Conservation (phyloP, 2,329 filamentous ascomycete species). For the Neofusicoccum parvum region DNA sequence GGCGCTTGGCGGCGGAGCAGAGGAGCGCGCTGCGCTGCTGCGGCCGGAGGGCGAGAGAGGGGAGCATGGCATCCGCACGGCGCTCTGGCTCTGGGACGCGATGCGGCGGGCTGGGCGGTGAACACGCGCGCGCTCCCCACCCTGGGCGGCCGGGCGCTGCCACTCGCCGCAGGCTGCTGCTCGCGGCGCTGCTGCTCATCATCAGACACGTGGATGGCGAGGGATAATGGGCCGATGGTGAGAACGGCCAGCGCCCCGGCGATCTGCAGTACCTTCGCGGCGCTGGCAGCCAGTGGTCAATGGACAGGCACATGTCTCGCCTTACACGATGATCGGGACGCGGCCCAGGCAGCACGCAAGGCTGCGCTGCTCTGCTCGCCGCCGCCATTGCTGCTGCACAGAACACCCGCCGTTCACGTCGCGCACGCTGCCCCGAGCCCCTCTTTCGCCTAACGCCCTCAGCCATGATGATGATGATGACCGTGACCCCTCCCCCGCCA, state of each 20-base stretch:
- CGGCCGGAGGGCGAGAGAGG: no score
- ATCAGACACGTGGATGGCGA: constrained; percentile 10
- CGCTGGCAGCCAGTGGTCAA: background rate
- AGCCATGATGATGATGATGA: constrained; percentile 1
- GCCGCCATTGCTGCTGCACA: background rate
- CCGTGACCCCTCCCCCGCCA: constrained; percentile 15
- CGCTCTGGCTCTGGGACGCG: background rate
- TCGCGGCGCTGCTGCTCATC: background rate
- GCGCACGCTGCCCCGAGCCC: background rate
- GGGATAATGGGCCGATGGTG: constrained; percentile 4
- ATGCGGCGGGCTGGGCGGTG: constrained; percentile 5
- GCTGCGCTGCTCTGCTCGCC: no score
- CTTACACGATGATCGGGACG: constrained; percentile 8
- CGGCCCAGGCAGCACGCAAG: background rate
- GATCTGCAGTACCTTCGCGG: background rate
- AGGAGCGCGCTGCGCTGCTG: background rate
- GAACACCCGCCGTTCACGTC: constrained; percentile 6
- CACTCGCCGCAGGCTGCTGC: background rate
- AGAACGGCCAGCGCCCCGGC: background rate
- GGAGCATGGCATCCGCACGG: no score
- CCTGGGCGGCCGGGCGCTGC: background rate
- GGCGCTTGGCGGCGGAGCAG: background rate
- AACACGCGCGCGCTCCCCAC: constrained; percentile 5
- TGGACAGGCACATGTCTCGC: background rate
- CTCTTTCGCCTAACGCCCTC: background rate